A percentile compares a stretch with the other conserved stretches of the same genome.
Evolutionary conservation across 352 stramenopile genomes (phyloP).

Genomic region (Globisporangium solare): DNA sequence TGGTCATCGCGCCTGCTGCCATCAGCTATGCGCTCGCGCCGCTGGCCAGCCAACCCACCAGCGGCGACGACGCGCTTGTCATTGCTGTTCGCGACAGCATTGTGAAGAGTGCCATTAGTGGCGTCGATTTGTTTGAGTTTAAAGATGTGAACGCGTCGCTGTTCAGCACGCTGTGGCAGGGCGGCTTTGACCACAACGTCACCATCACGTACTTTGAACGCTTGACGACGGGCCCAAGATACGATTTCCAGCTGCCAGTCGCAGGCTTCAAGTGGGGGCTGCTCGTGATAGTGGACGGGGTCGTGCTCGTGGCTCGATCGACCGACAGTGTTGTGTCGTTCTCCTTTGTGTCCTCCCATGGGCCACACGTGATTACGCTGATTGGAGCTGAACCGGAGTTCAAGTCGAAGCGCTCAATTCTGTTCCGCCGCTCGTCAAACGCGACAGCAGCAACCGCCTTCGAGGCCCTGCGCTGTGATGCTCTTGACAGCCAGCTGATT

Average conservation of each 20-base stretch:
- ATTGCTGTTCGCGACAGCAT: background rate
- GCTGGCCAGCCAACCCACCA: constrained; percentile 18
- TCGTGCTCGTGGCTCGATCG: constrained; percentile 20
- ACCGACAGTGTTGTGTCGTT: constrained; percentile 30
- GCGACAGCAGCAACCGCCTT: constrained; percentile 12
- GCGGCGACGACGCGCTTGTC: constrained; percentile 8
- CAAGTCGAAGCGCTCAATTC: constrained; percentile 26
- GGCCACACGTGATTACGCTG: constrained; percentile 32
- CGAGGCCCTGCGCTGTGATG: constrained; percentile 40
- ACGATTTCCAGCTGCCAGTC: constrained; percentile 46
- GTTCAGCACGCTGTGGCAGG: constrained; percentile 20
- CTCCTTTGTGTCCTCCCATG: constrained; percentile 27
- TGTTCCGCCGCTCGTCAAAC: constrained; percentile 30
- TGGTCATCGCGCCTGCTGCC: constrained; percentile 25
- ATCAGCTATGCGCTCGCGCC: constrained; percentile 31
- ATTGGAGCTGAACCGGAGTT: constrained; percentile 45
- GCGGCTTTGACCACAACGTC: constrained; percentile 49
- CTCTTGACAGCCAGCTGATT: constrained; percentile 35
- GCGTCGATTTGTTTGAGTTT: constrained; percentile 41
- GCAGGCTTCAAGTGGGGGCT: constrained; percentile 47
- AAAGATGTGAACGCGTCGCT: constrained; percentile 27
- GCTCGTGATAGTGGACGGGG: constrained; percentile 30
- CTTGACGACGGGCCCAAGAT: constrained; percentile 19
- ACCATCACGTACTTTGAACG: constrained; percentile 47
- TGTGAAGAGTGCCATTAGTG: too few species aligned